phyloP scores from a whole-genome alignment of 129 eudicot species.

The Escallonia herrerae region DNA sequence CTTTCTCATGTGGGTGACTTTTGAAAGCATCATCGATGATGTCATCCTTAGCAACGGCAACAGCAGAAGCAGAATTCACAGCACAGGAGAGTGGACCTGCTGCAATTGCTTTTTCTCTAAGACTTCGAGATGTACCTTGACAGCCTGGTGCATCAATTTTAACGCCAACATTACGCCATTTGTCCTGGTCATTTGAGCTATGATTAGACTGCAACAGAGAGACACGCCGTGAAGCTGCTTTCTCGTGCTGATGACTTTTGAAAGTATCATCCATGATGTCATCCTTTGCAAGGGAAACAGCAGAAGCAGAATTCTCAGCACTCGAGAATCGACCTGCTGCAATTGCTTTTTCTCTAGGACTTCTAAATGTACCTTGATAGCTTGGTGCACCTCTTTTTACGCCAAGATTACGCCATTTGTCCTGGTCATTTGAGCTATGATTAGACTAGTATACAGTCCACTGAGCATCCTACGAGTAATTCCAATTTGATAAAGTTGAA shows the following conservation, averaged over 20 bases:
- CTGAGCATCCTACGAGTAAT: background rate
- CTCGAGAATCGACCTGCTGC: conserved; percentile 1
- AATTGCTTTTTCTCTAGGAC: conserved; percentile 11
- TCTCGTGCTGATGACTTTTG: conserved; percentile 6
- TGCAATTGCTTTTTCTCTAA: conserved; percentile 5
- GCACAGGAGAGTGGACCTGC: conserved; percentile 3
- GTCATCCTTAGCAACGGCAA: conserved; percentile 9
- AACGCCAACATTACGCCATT: conserved; percentile 41
- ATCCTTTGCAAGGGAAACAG: conserved; percentile 6
- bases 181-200: conserved; percentile 28
- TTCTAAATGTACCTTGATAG: background rate
- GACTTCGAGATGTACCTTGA: conserved; percentile 9
- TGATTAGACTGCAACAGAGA: background rate
- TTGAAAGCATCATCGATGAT: conserved; percentile 2
- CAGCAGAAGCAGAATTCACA: conserved; percentile 3
- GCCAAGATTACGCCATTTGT: conserved; percentile 46
- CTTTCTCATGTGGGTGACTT: conserved; percentile 4
- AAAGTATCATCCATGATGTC: conserved; percentile 4
- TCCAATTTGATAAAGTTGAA: background rate
- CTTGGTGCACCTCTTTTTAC: conserved; percentile 4
- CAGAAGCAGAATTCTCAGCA: conserved; percentile 4
- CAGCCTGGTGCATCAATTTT: conserved; percentile 8
- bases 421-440: conserved; percentile 20
- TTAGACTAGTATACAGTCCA: background rate
- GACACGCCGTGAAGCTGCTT: conserved; percentile 17